phyloP scores from a whole-genome alignment of 2,329 filamentous ascomycete species.

The Fusarium napiforme region DNA sequence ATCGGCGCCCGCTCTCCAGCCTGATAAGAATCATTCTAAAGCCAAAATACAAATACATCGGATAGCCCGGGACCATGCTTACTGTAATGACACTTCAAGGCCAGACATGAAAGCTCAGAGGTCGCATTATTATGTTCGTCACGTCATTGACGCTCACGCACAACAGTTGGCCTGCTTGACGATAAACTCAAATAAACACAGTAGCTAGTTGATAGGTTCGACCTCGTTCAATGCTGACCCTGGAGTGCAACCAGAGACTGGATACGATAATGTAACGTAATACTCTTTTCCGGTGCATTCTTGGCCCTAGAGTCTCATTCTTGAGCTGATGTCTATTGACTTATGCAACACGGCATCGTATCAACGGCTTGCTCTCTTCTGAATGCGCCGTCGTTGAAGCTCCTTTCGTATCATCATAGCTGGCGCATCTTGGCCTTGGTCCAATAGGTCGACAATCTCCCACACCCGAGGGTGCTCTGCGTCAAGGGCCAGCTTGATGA shows the following conservation, averaged over 20 bases:
- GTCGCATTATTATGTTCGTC: background rate
- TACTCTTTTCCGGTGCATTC: background rate
- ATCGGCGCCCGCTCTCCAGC: slow-evolving; percentile 8
- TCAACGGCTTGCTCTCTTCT: slow-evolving; percentile 18
- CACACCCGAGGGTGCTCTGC: slow-evolving; percentile 49
- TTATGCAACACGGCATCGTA: background rate
- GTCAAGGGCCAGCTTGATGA: slow-evolving; percentile 44
- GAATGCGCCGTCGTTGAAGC: slow-evolving; percentile 41
- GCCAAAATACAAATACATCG: slow-evolving; percentile 12
- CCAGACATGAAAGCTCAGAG: background rate
- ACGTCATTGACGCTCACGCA: slow-evolving; percentile 22
- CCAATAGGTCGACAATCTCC: slow-evolving; percentile 47
- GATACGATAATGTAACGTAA: background rate
- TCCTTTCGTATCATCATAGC: slow-evolving; percentile 39
- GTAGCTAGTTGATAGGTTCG: background rate
- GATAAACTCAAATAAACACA: background rate
- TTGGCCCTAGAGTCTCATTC: background rate
- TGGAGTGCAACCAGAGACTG: background rate
- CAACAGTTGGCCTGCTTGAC: background rate
- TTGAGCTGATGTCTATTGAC: background rate
- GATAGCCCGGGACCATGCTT: slow-evolving; percentile 36
- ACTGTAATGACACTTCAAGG: slow-evolving; percentile 14
- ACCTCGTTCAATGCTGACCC: slow-evolving; percentile 7
- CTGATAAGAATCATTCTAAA: slow-evolving; percentile 5
- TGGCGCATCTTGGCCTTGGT: slow-evolving; percentile 30